Base-by-base conservation (phyloP, 768 basidiomycete genomes). In the Hypholoma fasciculare region DNA sequence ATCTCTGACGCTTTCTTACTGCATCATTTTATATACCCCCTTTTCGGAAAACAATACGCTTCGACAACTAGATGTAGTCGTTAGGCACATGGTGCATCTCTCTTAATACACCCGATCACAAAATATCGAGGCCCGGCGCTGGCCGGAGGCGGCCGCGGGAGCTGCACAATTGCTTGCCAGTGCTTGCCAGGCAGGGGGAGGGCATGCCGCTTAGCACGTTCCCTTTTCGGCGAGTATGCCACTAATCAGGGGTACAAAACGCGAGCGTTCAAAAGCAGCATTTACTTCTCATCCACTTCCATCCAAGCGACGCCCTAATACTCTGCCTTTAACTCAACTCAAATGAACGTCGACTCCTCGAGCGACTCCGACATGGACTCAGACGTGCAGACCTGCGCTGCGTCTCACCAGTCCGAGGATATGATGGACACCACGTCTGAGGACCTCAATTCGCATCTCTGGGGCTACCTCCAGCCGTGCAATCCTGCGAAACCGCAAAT, bases 1-100 rank as follows among this genome's bases (percentile, higher is more conserved):
- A 16, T 42, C 13, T 42, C 40, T 14, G 40, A 14, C 40, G 40
- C 13, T 1, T 14, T 42, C 3, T 3, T 23, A 23, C 65, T 64
- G 67, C 70, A 5, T 50, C 40, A 23, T 17, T 42, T 34, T 34
- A 34, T 34, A 9, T 34, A 34, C 30, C 40, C 40, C 40, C 40
- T 42, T 42, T 42, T 42, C 13, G 17, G 40, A 42, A 37, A 17
- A 16, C 30, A n/a, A 17, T 30, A 36, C 26, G 26, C 43, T 27
- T 51, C 16, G 43, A 51, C 19, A 47, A 16, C 11, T 44, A 14
- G 30, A 12, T 37, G 40, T 42, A 17, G 40, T 14, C 13, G 40
- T 42, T 42, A 17, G 40, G 40, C 17, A 42, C 40, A 16, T 42
- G 16, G 13, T 17, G 7, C 40, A 16, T 14, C 7, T 9, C 40